Base-by-base conservation (phyloP, 1,139 yeast species). In the Geotrichum australiense region DNA sequence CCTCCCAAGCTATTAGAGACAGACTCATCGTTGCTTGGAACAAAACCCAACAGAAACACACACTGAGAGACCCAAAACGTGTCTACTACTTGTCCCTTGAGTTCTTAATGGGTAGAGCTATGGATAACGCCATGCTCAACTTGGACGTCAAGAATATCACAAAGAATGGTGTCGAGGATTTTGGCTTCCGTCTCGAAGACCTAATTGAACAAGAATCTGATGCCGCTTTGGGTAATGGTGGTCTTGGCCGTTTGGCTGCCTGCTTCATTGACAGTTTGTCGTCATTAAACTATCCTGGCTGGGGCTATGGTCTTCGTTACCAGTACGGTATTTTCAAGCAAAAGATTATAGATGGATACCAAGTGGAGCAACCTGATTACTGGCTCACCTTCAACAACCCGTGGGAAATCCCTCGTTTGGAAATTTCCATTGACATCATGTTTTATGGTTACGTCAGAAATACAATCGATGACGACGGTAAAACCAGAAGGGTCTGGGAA, bases 281-380 rank as follows among this genome's bases (percentile, higher is more conserved):
- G 26, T 79, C 94, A 5, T 80, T 83, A 53, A 80, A 85, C 61
- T 85, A 84, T 62, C 87, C 94, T 24, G 95, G 94, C 41, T 87
- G 96, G 96, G 97, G 96, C 49, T 89, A 89, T 62, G 96, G 96
- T 47, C 70, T 87, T 53, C 80, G 94, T 59, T 87, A 87, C 65
- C 89, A 86, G 63, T 87, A 87, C 60, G 96, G 96, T 62, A 89
- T 89, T 54, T 89, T 89, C 65, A 76, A 86, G 54, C 97, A 89
- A 65, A 79, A 80, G 61, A 86, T 89, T 58, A 73, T 86, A 51
- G 86, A 89, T 57, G 96, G 96, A 12, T 84, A 84, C 64, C 96
- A 89, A 65, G 93, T 87, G 35, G 96, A 89, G 63, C 73, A 84
- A 35, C 96, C 96, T 3, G 96, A 89, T 62, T 84, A 87, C 63